Evolutionary conservation across 2,329 filamentous ascomycete genomes (phyloP), one percentile per base, ranked within the genome.

Genomic region (Calonectria pauciramosa): DNA sequence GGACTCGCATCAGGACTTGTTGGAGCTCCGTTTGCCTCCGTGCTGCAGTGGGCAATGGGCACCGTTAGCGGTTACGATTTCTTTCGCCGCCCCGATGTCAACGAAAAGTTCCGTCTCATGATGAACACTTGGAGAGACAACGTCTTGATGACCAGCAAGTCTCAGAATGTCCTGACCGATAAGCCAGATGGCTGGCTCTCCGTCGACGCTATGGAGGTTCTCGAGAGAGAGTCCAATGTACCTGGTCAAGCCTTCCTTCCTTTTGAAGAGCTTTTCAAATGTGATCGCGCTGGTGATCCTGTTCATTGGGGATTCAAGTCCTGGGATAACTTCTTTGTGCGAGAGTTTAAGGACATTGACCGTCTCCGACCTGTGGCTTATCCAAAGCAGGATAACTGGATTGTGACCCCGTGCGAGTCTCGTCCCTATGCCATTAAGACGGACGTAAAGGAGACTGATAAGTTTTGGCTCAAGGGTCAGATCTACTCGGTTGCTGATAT

Each of bases 31-130:
- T 74, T 76, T 20, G 74, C 73, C 5, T 49, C 76, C 0, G 49
- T 77, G 0, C 26, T 77, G 0, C 44, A 76, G 16, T 77, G 76
- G 76, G 73, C 75, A 0, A 77, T 77, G 76, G 76, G 70, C 0
- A 77, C 75, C 0, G 4, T 63, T 0, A 74, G 73, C 4, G 76
- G 75, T 0, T 69, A 76, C 3, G 70, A 72, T 1, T 77, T 77
- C 18, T 77, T 74, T 56, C 75, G 74, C 1, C 30, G 38, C 0
- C 26, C 75, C 0, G 52, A 60, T 0, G 69, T 77, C 0, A 77
- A 77, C 0, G 14, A 30, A 0, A 70, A 68, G 0, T 64, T 77
- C 11, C 68, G 65, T 1, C 14, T 32, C 8, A 32, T 77, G 0
- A 63, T 77, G 0, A 18, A 77, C 13, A n/a, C 63, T 0, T 77